Percentiles rank a stretch among this genome's conserved stretches.
These are phyloP conservation scores for Coemansia sp. DNA, from an alignment of 192 early-diverging fungal genomes.

Conservation along the genomic window DNA sequence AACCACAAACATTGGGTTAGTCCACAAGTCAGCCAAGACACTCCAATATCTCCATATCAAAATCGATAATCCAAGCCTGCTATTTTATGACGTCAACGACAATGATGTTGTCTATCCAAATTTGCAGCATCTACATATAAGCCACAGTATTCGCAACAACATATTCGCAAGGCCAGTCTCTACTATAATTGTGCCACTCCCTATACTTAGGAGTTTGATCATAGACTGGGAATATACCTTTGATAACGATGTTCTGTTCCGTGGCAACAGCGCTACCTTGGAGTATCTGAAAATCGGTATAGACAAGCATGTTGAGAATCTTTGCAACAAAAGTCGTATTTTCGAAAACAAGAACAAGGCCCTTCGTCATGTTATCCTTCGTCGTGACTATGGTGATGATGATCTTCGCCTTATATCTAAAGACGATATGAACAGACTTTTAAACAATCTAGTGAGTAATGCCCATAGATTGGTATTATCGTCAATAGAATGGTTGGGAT, in stretches of 20 bases:
- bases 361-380: not conserved
- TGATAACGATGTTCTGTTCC: slow-evolving; percentile 8
- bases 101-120: not conserved
- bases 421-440: not conserved
- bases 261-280: slow-evolving; percentile 10
- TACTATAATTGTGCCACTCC: not conserved
- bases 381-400: not conserved
- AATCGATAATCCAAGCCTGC: not conserved
- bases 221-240: not conserved
- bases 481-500: not conserved
- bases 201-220: not conserved
- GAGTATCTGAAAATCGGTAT: not conserved
- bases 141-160: not conserved
- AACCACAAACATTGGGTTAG: not conserved
- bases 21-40: not conserved
- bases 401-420: not conserved
- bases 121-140: not conserved
- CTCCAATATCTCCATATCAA: not conserved
- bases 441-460: not conserved
- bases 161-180: not conserved
- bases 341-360: not conserved
- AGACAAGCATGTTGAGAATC: not conserved
- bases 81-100: not conserved
- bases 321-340: not conserved
- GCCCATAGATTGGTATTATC: not conserved